Conservation (phyloP, 768 basidiomycete genomes). For the Serendipita sp. region DNA sequence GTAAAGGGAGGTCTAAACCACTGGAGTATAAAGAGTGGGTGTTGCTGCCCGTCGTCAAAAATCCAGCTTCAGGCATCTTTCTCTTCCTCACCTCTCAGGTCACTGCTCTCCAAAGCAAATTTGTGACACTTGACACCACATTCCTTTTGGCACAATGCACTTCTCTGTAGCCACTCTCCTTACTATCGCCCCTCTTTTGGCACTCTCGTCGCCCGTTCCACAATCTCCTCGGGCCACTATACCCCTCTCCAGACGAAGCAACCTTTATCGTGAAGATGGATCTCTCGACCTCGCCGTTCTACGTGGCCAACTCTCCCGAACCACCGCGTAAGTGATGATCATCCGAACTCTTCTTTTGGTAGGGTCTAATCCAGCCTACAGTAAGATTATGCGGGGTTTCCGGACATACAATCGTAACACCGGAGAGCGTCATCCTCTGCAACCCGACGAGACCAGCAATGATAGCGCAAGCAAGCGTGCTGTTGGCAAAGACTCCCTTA, state of each 20-base stretch:
- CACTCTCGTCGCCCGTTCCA: background rate
- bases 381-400: background rate
- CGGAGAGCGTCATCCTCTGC: background rate
- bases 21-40: too few species aligned
- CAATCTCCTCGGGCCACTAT: background rate
- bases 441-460: background rate
- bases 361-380: background rate
- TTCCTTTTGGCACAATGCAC: background rate
- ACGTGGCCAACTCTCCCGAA: background rate
- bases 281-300: background rate
- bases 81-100: too few species aligned
- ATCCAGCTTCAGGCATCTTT: too few species aligned
- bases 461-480: background rate
- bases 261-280: background rate
- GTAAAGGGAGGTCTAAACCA: too few species aligned
- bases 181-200: conserved; percentile 2
- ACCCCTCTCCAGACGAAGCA: background rate
- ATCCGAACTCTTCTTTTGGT: background rate
- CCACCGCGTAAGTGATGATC: background rate
- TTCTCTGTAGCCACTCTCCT: conserved; percentile 1
- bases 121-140: too few species aligned
- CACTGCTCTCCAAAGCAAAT: too few species aligned
- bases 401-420: background rate
- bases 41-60: too few species aligned
- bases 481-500: conserved; percentile 5